These are phyloP conservation scores for Smithsoniella earleae DNA, from an alignment of 163 green algal species.

Conservation along the genomic window DNA sequence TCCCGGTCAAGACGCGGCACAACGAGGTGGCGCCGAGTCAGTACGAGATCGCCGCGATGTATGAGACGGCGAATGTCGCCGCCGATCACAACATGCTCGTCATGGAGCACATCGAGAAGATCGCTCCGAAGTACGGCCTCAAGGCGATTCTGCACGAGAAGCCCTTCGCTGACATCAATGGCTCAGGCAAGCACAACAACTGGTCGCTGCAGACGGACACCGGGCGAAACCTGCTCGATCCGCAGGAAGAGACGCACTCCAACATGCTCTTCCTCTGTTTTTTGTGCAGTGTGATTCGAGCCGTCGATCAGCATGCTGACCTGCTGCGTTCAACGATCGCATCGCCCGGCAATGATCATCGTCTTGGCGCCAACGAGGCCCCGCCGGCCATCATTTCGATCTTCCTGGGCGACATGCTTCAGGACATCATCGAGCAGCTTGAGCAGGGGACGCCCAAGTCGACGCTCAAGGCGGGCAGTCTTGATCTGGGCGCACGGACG, in stretches of 20 bases:
- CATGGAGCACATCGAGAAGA: constrained; percentile 40
- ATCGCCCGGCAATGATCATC: constrained; percentile 40
- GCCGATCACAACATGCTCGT: constrained; percentile 39
- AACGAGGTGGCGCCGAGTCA: constrained; percentile 40
- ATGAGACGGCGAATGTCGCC: constrained; percentile 34
- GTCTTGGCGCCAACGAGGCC: constrained; percentile 39
- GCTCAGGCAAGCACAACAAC: constrained; percentile 42
- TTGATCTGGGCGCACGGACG: constrained; percentile 32
- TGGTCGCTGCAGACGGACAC: constrained; percentile 35
- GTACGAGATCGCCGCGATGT: constrained; percentile 40
- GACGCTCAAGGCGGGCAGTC: neutral
- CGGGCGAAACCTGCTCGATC: constrained; percentile 33
- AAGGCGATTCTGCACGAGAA: constrained; percentile 38
- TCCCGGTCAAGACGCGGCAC: constrained; percentile 40
- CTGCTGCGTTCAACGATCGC: constrained; percentile 38
- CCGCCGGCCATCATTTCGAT: constrained; percentile 39
- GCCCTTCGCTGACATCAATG: constrained; percentile 39
- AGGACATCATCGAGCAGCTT: constrained; percentile 29
- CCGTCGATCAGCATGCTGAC: constrained; percentile 38
- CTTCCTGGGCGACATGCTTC: constrained; percentile 36
- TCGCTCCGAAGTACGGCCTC: constrained; percentile 38
- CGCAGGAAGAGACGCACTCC: constrained; percentile 25
- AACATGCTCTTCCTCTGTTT: constrained; percentile 28
- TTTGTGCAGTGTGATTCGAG: constrained; percentile 33
- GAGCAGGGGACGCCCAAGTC: neutral